Evolutionary conservation across 2,329 filamentous ascomycete species (phyloP).

Genomic region (Aspergillus sergii): DNA sequence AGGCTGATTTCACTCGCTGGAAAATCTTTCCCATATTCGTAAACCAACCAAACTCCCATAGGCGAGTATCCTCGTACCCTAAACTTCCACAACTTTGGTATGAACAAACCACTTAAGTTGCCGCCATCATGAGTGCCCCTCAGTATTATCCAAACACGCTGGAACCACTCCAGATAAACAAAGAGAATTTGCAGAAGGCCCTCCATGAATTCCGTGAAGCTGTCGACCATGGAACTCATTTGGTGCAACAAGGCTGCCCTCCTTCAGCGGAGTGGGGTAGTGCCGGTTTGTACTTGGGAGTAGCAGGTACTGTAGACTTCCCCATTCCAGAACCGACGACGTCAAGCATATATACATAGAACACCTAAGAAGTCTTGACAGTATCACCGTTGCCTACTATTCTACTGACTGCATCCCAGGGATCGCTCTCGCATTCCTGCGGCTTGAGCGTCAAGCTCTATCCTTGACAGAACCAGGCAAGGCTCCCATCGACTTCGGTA

Average conservation of each 20-base stretch:
- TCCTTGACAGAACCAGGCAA: constrained; percentile 22
- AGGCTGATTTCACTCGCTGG: background rate
- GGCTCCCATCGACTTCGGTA: constrained; percentile 26
- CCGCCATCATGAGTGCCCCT: constrained; percentile 10
- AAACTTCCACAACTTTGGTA: background rate
- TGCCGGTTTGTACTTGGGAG: constrained; percentile 35
- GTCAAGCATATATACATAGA: background rate
- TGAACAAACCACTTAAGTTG: background rate
- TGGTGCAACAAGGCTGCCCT: constrained; percentile 28
- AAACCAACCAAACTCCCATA: background rate
- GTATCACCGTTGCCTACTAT: constrained; percentile 5
- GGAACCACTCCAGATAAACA: constrained; percentile 22
- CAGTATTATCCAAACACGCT: constrained; percentile 33
- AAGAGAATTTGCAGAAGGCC: constrained; percentile 18
- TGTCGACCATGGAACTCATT: constrained; percentile 29
- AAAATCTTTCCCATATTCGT: background rate
- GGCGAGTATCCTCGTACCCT: background rate
- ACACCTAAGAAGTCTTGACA: background rate
- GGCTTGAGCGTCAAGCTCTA: constrained; percentile 38
- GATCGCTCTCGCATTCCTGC: constrained; percentile 39
- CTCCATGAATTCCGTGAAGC: constrained; percentile 34
- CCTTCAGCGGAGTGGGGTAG: constrained; percentile 26
- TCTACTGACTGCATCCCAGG: constrained; percentile 26
- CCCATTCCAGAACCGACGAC: background rate
- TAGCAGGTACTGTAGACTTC: constrained; percentile 29